phyloP scores from a whole-genome alignment of 164 flowering plant genomes.

The Stephania japonica region DNA sequence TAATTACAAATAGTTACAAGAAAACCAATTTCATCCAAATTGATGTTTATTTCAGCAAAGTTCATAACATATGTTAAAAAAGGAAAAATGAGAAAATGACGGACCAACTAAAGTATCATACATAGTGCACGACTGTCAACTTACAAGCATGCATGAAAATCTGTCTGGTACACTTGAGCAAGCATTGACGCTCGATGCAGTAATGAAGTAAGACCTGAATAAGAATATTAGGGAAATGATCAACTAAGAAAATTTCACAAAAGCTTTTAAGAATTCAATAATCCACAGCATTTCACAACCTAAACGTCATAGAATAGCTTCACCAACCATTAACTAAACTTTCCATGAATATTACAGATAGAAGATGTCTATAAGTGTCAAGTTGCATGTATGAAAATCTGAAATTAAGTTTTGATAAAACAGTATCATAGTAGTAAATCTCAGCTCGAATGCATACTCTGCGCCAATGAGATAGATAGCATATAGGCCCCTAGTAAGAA shows the following conservation, averaged over 20 bases:
- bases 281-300: background rate
- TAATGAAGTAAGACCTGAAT: conserved; percentile 66
- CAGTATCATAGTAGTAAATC: background rate
- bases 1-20: too few relatives aligned
- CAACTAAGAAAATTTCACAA: conserved; percentile 5
- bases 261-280: background rate
- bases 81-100: background rate
- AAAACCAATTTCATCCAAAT: too few relatives aligned
- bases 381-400: background rate
- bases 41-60: too few relatives aligned
- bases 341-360: background rate
- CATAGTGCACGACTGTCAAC: background rate
- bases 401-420: background rate
- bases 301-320: background rate
- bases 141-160: conserved; percentile 70
- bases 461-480: background rate
- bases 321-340: background rate
- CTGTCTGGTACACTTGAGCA: conserved; percentile 84
- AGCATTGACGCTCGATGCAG: conserved; percentile 84
- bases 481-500: background rate
- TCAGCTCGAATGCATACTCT: background rate
- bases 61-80: background rate
- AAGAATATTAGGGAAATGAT: background rate
- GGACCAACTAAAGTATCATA: background rate
- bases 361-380: background rate